Conservation (phyloP, 78 protist genomes). For the Chrysochromulina parva region DNA sequence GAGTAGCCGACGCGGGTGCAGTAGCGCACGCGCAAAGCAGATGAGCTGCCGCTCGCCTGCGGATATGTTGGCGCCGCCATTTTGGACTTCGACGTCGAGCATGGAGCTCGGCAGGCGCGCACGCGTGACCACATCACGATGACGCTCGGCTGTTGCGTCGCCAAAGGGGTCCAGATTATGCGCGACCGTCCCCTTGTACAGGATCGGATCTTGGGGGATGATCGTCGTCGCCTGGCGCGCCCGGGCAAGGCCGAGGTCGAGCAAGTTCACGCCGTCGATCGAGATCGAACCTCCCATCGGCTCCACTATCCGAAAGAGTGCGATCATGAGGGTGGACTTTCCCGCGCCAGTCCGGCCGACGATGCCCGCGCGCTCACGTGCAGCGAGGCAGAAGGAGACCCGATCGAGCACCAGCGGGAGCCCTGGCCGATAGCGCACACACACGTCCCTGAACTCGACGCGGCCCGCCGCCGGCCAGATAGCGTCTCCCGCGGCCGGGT, state of each 20-base stretch:
- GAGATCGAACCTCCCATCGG: slow-evolving; percentile 38
- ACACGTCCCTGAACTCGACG: background rate
- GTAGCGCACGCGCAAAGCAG: slow-evolving; percentile 93
- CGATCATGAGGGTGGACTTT: slow-evolving; percentile 43
- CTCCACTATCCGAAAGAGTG: slow-evolving; percentile 36
- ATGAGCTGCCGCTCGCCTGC: slow-evolving; percentile 90
- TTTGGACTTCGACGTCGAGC: slow-evolving; percentile 31
- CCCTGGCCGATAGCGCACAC: slow-evolving; percentile 51
- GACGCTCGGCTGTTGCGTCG: background rate
- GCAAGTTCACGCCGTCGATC: slow-evolving; percentile 68
- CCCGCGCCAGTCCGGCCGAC: slow-evolving; percentile 66
- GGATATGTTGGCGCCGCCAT: slow-evolving; percentile 76
- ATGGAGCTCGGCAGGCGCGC: background rate
- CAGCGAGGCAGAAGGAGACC: background rate
- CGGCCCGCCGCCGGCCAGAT: slow-evolving; percentile 34
- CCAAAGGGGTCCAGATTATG: slow-evolving; percentile 87
- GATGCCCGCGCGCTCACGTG: slow-evolving; percentile 38
- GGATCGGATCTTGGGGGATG: slow-evolving; percentile 91
- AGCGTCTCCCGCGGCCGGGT: background rate
- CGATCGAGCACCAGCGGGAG: slow-evolving; percentile 14
- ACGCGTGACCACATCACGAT: background rate
- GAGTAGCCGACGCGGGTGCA: slow-evolving; percentile 17
- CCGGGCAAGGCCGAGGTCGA: slow-evolving; percentile 55
- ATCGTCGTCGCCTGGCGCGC: slow-evolving; percentile 79
- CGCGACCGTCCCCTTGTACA: slow-evolving; percentile 77